These are phyloP conservation scores for sunflower (Helianthus annuus) DNA, from an alignment of 129 eudicot species.

Conservation along the genomic window DNA sequence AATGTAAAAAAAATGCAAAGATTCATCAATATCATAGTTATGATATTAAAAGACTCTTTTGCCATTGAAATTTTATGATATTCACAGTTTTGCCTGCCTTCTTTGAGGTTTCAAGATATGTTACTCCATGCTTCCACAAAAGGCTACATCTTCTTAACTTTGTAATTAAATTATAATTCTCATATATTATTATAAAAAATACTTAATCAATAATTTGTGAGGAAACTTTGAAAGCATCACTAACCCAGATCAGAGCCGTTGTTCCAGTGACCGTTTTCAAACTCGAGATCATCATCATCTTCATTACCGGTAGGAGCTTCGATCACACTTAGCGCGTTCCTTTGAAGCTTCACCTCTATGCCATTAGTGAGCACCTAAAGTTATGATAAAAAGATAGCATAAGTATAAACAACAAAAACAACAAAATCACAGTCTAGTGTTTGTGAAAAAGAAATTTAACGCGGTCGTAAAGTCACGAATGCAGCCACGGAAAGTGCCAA, in stretches of 20 bases:
- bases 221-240: constrained; percentile 9
- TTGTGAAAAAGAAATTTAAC: background rate
- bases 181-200: background rate
- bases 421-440: background rate
- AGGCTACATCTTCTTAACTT: background rate
- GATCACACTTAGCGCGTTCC: constrained; percentile 86
- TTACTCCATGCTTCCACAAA: constrained; percentile 12
- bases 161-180: background rate
- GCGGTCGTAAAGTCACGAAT: background rate
- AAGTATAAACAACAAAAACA: background rate
- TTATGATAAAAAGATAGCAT: background rate
- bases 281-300: constrained; percentile 77
- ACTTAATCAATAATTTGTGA: background rate
- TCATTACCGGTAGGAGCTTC: constrained; percentile 92
- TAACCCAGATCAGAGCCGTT: constrained; percentile 62
- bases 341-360: constrained; percentile 84
- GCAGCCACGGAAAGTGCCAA: background rate
- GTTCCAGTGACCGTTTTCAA: constrained; percentile 69
- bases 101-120: constrained; percentile 6
- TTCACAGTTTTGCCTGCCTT: constrained; percentile 12
- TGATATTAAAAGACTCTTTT: constrained; percentile 29
- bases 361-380: constrained; percentile 86
- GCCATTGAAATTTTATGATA: constrained; percentile 4
- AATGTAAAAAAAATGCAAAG: constrained; percentile 31
- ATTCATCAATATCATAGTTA: constrained; percentile 28